Evolutionary conservation across 2,329 filamentous ascomycete genomes (phyloP).

Genomic region (Curvularia sp.): DNA sequence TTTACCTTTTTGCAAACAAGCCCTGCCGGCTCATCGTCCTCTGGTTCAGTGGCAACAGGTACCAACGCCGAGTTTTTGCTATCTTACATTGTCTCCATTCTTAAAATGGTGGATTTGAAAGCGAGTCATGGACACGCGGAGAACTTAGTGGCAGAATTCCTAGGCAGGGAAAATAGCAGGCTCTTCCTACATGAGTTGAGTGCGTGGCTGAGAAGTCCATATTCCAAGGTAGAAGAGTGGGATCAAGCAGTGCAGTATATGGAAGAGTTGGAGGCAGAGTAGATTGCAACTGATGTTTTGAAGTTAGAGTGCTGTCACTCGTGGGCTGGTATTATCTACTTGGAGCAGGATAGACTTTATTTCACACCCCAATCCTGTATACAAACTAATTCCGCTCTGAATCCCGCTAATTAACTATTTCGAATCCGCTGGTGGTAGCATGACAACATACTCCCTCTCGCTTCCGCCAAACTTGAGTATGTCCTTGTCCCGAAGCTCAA

Average conservation of each 20-base stretch:
- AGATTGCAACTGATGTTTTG: background rate
- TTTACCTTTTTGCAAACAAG: constrained; percentile 73
- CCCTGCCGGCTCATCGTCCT: constrained; percentile 27
- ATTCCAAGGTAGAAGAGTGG: constrained; percentile 74
- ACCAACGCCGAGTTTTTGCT: constrained; percentile 84
- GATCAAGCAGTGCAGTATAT: constrained; percentile 79
- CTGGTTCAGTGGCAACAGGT: constrained; percentile 46
- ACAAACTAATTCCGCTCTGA: background rate
- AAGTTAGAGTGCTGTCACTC: background rate
- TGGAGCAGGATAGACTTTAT: background rate
- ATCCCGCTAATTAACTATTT: background rate
- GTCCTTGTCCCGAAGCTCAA: constrained; percentile 88
- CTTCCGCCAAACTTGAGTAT: constrained; percentile 87
- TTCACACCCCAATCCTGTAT: background rate
- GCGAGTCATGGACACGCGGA: constrained; percentile 80
- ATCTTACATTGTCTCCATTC: constrained; percentile 82
- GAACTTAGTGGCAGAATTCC: constrained; percentile 77
- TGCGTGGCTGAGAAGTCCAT: constrained; percentile 84
- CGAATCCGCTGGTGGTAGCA: constrained; percentile 66
- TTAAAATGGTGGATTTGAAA: constrained; percentile 83
- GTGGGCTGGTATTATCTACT: background rate
- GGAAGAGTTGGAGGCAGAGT: background rate
- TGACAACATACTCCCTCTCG: constrained; percentile 92
- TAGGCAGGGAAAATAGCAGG: constrained; percentile 75
- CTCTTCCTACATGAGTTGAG: constrained; percentile 86